A percentile compares a stretch with the other conserved stretches of the same genome.
phyloP scores from a whole-genome alignment of 2,329 filamentous ascomycete species.

The Metarhizium humberi region DNA sequence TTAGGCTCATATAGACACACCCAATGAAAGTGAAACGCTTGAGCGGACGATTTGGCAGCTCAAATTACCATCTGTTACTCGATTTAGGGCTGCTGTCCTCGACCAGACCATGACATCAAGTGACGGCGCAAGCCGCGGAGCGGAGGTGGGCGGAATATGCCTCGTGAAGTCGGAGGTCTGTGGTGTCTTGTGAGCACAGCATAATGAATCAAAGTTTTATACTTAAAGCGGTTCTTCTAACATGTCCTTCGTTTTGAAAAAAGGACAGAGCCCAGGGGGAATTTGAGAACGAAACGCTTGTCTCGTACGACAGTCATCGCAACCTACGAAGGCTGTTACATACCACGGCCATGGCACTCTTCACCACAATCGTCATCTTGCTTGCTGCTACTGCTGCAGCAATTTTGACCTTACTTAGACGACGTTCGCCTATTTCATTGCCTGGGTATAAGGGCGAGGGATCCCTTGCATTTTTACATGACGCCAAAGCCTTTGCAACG shows the following conservation, averaged over 20 bases:
- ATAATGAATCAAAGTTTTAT: background rate
- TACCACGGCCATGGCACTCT: background rate
- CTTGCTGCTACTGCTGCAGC: background rate
- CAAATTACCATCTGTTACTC: background rate
- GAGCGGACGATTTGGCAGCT: background rate
- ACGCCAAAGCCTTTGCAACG: background rate
- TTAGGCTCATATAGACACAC: background rate
- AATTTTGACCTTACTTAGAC: background rate
- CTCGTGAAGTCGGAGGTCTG: background rate
- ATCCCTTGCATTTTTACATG: slow-evolving; percentile 9
- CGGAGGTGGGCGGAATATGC: background rate
- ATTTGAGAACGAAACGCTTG: background rate
- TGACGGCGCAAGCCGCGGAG: background rate
- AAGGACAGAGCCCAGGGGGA: too few relatives aligned
- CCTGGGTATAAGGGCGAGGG: slow-evolving; percentile 8
- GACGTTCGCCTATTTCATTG: background rate
- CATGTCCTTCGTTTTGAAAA: background rate
- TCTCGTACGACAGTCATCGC: too few relatives aligned
- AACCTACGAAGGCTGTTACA: background rate
- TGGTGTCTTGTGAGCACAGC: background rate
- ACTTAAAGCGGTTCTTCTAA: too few relatives aligned
- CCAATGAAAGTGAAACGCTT: background rate
- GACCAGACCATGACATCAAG: background rate
- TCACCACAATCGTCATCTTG: background rate
- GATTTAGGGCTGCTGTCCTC: background rate